phyloP scores from a whole-genome alignment of 352 stramenopile genomes.

The Phytophthora kernoviae region DNA sequence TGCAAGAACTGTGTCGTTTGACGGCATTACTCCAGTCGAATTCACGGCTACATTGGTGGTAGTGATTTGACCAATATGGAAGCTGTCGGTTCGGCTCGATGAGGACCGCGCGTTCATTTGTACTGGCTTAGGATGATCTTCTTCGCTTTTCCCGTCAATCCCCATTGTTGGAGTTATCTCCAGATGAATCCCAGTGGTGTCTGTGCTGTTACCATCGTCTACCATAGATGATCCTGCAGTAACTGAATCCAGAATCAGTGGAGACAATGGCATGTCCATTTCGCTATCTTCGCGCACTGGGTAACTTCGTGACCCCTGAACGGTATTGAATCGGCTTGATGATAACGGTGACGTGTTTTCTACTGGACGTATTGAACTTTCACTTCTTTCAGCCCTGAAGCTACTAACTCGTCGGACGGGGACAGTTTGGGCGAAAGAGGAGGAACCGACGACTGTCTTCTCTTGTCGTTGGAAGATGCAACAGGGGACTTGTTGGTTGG shows the following conservation, averaged over 20 bases:
- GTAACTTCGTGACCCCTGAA: constrained; percentile 3
- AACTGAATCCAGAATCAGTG: not conserved
- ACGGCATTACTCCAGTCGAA: not conserved
- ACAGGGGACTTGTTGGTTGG: constrained; percentile 12
- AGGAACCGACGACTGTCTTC: constrained; percentile 12
- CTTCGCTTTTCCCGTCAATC: not conserved
- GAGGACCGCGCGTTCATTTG: not conserved
- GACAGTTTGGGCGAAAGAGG: constrained; percentile 19
- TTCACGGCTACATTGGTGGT: not conserved
- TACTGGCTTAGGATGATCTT: not conserved
- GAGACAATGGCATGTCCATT: not conserved
- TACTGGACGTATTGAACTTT: constrained; percentile 9
- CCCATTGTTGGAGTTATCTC: not conserved
- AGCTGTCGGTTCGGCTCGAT: not conserved
- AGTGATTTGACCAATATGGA: not conserved
- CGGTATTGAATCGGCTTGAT: constrained; percentile 18
- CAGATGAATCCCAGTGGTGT: not conserved
- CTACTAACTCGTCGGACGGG: constrained; percentile 23
- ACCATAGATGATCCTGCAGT: not conserved
- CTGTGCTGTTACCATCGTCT: constrained; percentile 3
- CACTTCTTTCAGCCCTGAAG: constrained; percentile 10
- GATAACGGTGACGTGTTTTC: constrained; percentile 14
- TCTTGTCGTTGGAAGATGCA: constrained; percentile 2
- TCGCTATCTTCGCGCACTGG: not conserved
- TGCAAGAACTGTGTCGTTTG: not conserved